Percentiles rank a stretch among this genome's conserved stretches.
phyloP scores from a whole-genome alignment of 2,329 filamentous ascomycete genomes.

The Teratosphaeria nubilosa region DNA sequence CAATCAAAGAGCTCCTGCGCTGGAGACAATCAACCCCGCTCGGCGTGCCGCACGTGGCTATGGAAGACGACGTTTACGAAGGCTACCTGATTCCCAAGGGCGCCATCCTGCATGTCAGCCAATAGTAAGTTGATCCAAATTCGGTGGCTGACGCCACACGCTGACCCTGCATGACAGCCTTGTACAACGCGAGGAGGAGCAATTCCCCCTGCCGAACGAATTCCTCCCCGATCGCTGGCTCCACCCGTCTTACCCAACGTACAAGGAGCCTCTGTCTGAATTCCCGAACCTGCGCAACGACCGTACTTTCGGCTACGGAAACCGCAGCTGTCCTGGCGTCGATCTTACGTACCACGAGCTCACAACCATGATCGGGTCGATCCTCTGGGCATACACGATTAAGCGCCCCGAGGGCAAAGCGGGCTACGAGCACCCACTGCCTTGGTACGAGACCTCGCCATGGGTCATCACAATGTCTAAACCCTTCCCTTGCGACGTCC shows the following conservation, averaged over 20 bases:
- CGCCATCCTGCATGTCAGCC: slow-evolving; percentile 25
- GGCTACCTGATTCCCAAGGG: slow-evolving; percentile 29
- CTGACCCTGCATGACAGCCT: slow-evolving; percentile 14
- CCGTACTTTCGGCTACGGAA: slow-evolving; percentile 26
- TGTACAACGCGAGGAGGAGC: slow-evolving; percentile 20
- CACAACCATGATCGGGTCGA: slow-evolving; percentile 20
- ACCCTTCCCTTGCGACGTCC: slow-evolving; percentile 22
- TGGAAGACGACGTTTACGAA: slow-evolving; percentile 28
- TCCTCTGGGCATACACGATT: slow-evolving; percentile 24
- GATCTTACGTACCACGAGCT: slow-evolving; percentile 24
- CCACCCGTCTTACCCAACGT: slow-evolving; percentile 24
- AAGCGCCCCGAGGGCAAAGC: slow-evolving; percentile 15
- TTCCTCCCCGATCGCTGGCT: slow-evolving; percentile 27
- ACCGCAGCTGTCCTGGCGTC: slow-evolving; percentile 25
- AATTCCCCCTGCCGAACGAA: slow-evolving; percentile 22
- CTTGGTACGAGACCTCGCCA: slow-evolving; percentile 25
- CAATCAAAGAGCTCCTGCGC: slow-evolving; percentile 26
- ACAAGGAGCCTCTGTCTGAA: slow-evolving; percentile 26
- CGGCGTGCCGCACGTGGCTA: slow-evolving; percentile 26
- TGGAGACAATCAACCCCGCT: slow-evolving; percentile 31
- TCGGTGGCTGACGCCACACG: background rate
- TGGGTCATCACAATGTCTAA: slow-evolving; percentile 27
- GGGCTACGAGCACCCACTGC: slow-evolving; percentile 16
- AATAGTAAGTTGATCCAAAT: slow-evolving; percentile 18
- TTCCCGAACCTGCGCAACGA: slow-evolving; percentile 26